phyloP scores from a whole-genome alignment of 2,329 filamentous ascomycete genomes.

The Fusarium dlaminii region DNA sequence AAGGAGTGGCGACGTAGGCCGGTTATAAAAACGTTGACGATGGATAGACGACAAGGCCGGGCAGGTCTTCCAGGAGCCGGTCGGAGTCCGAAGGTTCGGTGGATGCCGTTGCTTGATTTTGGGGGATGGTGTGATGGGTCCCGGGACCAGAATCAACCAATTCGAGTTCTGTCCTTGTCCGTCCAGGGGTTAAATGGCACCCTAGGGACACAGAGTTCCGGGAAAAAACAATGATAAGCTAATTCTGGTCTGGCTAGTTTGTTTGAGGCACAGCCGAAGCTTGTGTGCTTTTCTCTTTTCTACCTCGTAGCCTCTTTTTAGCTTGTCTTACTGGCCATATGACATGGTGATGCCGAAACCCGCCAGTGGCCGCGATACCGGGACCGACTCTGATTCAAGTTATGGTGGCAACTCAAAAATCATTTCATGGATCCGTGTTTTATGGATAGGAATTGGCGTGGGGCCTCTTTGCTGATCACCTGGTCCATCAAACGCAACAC shows the following conservation, averaged over 20 bases:
- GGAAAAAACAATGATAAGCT: slow-evolving; percentile 36
- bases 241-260: slow-evolving; percentile 20
- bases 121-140: slow-evolving; percentile 42
- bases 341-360: slow-evolving; percentile 40
- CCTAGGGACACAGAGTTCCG: not conserved
- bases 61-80: slow-evolving; percentile 31
- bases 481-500: not conserved
- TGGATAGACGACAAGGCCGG: slow-evolving; percentile 24
- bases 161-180: slow-evolving; percentile 37
- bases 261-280: slow-evolving; percentile 34
- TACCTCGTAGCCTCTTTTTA: not conserved
- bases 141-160: slow-evolving; percentile 39
- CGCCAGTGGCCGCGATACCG: slow-evolving; percentile 4
- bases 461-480: slow-evolving; percentile 9
- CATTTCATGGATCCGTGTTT: slow-evolving; percentile 3
- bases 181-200: slow-evolving; percentile 27
- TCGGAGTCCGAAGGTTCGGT: slow-evolving; percentile 43
- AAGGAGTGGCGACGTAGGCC: slow-evolving; percentile 37
- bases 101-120: slow-evolving; percentile 25
- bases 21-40: slow-evolving; percentile 43
- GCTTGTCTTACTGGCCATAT: slow-evolving; percentile 34
- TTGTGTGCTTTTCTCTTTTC: slow-evolving; percentile 21
- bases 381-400: slow-evolving; percentile 35
- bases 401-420: slow-evolving; percentile 16
- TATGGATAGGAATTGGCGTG: slow-evolving; percentile 10